phyloP scores from a whole-genome alignment of 495 filamentous ascomycete species.

The Letharia columbiana region DNA sequence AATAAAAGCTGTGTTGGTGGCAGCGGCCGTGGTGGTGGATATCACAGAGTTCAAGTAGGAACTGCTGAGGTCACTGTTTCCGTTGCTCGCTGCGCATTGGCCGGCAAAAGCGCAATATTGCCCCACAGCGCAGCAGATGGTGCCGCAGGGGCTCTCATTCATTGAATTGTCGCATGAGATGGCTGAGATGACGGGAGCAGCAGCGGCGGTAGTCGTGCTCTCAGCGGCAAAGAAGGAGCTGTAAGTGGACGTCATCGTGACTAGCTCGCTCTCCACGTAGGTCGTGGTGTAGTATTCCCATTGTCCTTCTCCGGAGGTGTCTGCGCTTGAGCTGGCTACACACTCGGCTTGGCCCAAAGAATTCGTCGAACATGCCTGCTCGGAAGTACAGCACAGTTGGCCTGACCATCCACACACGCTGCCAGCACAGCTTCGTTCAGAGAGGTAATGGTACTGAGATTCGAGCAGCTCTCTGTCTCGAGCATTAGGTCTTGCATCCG shows the following conservation, averaged over 20 bases:
- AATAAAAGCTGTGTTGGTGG: slow-evolving; percentile 44
- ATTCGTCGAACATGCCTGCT: slow-evolving; percentile 57
- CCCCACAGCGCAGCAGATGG: slow-evolving; percentile 61
- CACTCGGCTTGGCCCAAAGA: slow-evolving; percentile 47
- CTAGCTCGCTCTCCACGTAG: slow-evolving; percentile 55
- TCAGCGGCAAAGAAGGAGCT: slow-evolving; percentile 40
- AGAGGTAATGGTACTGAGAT: slow-evolving; percentile 35
- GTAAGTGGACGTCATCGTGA: slow-evolving; percentile 59
- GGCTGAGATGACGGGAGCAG: slow-evolving; percentile 29
- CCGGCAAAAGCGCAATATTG: slow-evolving; percentile 53
- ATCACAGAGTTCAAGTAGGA: slow-evolving; percentile 27
- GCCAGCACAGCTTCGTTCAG: slow-evolving; percentile 44
- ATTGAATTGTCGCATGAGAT: slow-evolving; percentile 49
- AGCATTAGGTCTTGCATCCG: slow-evolving; percentile 22
- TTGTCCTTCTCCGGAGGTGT: slow-evolving; percentile 29
- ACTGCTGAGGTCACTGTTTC: slow-evolving; percentile 31
- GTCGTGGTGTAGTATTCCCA: slow-evolving; percentile 64
- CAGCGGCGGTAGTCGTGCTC: slow-evolving; percentile 22
- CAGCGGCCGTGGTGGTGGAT: slow-evolving; percentile 27
- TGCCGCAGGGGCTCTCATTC: slow-evolving; percentile 60
- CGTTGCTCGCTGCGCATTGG: slow-evolving; percentile 38
- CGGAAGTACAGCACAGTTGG: slow-evolving; percentile 58
- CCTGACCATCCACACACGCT: slow-evolving; percentile 59
- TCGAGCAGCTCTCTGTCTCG: slow-evolving; percentile 21
- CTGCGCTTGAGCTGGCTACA: slow-evolving; percentile 25